Conservation (phyloP, 805 yeast species). For the Clavispora asparagi region DNA sequence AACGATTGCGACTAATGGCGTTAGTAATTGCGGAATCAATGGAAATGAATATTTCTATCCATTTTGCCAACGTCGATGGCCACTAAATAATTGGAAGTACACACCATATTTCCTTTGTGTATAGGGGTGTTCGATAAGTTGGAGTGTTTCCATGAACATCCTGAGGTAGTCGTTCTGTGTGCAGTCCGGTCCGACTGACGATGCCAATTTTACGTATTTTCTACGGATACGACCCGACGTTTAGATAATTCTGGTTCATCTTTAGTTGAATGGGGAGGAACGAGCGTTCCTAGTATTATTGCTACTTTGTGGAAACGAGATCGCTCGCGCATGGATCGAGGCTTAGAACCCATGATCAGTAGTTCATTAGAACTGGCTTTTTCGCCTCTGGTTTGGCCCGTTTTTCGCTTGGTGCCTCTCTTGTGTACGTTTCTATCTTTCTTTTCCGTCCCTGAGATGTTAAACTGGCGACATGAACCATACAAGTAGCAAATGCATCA, state of each 20-base stretch:
- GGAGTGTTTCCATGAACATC: background rate
- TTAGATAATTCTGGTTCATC: too few species aligned
- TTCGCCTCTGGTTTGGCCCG: slow-evolving; percentile 3
- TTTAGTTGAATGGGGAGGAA: too few species aligned
- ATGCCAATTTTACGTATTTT: too few species aligned
- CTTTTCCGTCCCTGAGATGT: background rate
- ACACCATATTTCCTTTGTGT: background rate
- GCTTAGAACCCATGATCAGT: slow-evolving; percentile 2
- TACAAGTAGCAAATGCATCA: background rate
- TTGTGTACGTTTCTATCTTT: background rate
- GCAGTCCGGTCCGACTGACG: background rate
- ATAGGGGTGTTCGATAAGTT: background rate
- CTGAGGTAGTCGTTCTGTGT: background rate
- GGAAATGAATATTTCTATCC: too few species aligned
- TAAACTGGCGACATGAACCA: background rate
- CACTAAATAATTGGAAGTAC: background rate
- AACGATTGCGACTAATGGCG: slow-evolving; percentile 84
- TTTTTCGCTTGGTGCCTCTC: slow-evolving; percentile 6
- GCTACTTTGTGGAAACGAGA: background rate
- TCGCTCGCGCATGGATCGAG: background rate
- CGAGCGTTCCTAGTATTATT: background rate
- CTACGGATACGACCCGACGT: too few species aligned
- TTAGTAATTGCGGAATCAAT: background rate
- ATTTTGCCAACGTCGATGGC: background rate
- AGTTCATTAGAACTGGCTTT: slow-evolving; percentile 15